Percentiles rank a stretch among this genome's conserved stretches.
phyloP scores from a whole-genome alignment of 2,329 filamentous ascomycete genomes.

The Trichoderma sp. region DNA sequence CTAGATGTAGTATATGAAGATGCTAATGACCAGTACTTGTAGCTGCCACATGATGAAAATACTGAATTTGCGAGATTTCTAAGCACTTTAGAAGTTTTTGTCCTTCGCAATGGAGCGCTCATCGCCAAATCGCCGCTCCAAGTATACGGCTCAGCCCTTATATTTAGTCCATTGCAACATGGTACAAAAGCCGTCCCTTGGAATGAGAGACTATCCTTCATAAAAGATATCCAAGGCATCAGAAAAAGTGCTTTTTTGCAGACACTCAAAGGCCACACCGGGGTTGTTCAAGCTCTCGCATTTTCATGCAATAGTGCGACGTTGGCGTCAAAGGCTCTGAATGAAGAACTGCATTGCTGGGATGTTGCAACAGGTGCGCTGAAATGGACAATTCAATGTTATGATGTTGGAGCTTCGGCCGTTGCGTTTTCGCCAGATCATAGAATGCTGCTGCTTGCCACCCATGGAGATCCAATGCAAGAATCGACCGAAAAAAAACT shows the following conservation, averaged over 20 bases:
- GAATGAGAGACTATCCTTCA: constrained; percentile 31
- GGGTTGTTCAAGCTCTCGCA: fast-evolving
- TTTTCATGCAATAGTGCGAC: neutral
- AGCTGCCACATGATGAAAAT: constrained; percentile 8
- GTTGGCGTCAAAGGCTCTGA: too few relatives aligned
- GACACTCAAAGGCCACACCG: constrained; percentile 32
- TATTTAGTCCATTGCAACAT: constrained; percentile 40
- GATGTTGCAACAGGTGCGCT: neutral
- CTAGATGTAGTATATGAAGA: too few relatives aligned
- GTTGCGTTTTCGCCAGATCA: neutral
- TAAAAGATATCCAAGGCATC: constrained; percentile 25
- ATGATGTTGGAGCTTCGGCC: neutral
- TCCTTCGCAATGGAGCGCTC: constrained; percentile 33
- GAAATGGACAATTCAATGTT: neutral
- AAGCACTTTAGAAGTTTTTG: constrained; percentile 33
- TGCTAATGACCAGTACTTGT: neutral
- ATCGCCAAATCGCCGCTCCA: constrained; percentile 40
- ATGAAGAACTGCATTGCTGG: neutral
- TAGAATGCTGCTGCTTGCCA: neutral
- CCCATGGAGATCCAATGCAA: too few relatives aligned
- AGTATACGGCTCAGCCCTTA: constrained; percentile 40
- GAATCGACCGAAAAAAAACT: too few relatives aligned
- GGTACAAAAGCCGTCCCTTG: constrained; percentile 28
- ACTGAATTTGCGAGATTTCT: constrained; percentile 39
- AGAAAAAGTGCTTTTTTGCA: constrained; percentile 23